Percentiles rank a stretch among this genome's conserved stretches.
phyloP scores from a whole-genome alignment of 768 basidiomycete species.

The Pleurotus salmoneostramineus region DNA sequence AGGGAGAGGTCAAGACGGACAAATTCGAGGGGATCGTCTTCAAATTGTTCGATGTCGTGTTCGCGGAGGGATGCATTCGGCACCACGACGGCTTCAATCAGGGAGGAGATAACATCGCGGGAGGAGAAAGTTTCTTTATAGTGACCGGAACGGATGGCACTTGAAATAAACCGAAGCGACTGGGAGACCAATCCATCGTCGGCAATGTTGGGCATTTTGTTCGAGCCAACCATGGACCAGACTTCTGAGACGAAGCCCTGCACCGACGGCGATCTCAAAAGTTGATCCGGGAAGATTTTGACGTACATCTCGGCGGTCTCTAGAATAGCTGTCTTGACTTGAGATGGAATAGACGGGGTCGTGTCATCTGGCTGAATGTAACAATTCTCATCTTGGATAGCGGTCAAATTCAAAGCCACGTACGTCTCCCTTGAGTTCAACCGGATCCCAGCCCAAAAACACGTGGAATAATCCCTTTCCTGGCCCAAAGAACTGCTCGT shows the following conservation, averaged over 20 bases:
- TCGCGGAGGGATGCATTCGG: conserved; percentile 90
- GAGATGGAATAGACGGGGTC: conserved; percentile 81
- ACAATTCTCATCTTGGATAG: conserved; percentile 8
- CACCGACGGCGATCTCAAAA: conserved; percentile 59
- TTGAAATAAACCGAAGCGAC: conserved; percentile 86
- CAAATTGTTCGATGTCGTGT: conserved; percentile 92
- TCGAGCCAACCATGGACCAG: conserved; percentile 83
- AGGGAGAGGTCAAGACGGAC: conserved; percentile 82
- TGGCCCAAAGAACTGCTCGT: conserved; percentile 77
- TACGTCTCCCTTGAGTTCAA: conserved; percentile 66
- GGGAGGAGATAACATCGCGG: conserved; percentile 72
- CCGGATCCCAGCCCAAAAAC: conserved; percentile 79
- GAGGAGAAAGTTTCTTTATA: conserved; percentile 81
- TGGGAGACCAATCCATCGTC: conserved; percentile 88
- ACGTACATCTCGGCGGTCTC: conserved; percentile 90
- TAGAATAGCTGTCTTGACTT: conserved; percentile 84
- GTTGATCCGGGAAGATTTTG: conserved; percentile 78
- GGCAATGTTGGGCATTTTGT: conserved; percentile 60
- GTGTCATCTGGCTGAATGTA: conserved; percentile 69
- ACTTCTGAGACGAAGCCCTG: conserved; percentile 79
- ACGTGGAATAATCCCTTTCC: conserved; percentile 70
- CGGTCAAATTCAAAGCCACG: conserved; percentile 21
- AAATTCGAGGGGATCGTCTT: conserved; percentile 95
- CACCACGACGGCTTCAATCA: conserved; percentile 87
- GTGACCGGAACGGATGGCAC: conserved; percentile 84